These are phyloP conservation scores for Entomortierella beljakovae DNA, from an alignment of 192 early-diverging fungal genomes.

Conservation along the genomic window DNA sequence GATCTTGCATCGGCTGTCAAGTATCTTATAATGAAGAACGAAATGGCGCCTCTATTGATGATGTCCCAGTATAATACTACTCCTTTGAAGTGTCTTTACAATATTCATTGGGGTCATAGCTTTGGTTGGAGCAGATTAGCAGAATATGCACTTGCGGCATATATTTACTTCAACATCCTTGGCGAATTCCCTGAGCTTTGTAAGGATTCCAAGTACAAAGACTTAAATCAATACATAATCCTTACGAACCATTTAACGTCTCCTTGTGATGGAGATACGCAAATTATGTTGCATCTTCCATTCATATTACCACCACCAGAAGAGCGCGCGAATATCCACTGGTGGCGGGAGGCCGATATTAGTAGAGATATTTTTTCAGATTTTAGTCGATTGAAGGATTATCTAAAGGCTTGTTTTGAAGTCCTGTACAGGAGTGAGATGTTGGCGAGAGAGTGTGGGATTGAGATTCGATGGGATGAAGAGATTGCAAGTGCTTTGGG, in stretches of 20 bases:
- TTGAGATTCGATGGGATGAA: neutral
- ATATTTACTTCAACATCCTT: slow-evolving; percentile 9
- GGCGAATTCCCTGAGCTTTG: slow-evolving; percentile 6
- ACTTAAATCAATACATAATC: neutral
- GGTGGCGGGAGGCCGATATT: neutral
- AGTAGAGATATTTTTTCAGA: slow-evolving; percentile 4
- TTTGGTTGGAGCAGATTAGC: slow-evolving; percentile 3
- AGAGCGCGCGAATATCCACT: neutral
- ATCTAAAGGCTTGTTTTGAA: slow-evolving; percentile 16
- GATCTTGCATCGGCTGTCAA: neutral
- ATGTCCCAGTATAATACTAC: neutral
- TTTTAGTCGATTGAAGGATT: slow-evolving; percentile 7
- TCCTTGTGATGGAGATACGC: neutral
- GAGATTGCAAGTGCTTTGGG: neutral
- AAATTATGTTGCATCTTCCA: neutral
- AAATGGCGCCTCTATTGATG: neutral
- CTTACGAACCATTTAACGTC: neutral
- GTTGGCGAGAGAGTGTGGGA: slow-evolving; percentile 15
- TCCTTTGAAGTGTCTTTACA: neutral
- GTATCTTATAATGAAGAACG: slow-evolving; percentile 8
- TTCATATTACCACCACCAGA: neutral
- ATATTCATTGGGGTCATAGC: neutral
- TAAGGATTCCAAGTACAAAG: neutral
- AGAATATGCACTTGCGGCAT: neutral
- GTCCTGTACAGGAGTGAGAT: slow-evolving; percentile 14